These are phyloP conservation scores for Populus nigra DNA, from an alignment of 345 rosid species.

Conservation along the genomic window DNA sequence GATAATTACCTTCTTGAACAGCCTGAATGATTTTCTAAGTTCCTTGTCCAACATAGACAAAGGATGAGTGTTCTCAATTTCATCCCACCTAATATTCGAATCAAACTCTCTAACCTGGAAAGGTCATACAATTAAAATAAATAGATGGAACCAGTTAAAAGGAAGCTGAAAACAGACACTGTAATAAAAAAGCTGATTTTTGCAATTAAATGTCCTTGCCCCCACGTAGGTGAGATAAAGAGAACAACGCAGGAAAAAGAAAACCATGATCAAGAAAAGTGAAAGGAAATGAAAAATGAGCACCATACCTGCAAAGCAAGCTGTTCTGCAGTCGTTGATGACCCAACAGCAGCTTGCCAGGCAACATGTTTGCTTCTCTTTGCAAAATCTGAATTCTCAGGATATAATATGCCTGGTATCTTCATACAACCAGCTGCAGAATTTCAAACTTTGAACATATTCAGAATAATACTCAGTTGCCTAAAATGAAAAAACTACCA, in stretches of 20 bases:
- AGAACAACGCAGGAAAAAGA: not conserved
- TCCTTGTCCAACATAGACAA: slow-evolving; percentile 63
- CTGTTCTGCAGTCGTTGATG: slow-evolving; percentile 73
- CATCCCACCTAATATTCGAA: slow-evolving; percentile 82
- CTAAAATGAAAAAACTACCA: slow-evolving; percentile 17
- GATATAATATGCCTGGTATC: slow-evolving; percentile 74
- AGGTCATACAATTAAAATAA: slow-evolving; percentile 17
- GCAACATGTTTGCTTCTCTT: slow-evolving; percentile 75
- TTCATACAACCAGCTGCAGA: slow-evolving; percentile 74
- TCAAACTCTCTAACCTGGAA: slow-evolving; percentile 87
- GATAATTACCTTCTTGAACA: slow-evolving; percentile 77
- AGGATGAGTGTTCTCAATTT: slow-evolving; percentile 64
- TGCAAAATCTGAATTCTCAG: slow-evolving; percentile 79
- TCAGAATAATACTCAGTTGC: slow-evolving; percentile 36
- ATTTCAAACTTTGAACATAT: slow-evolving; percentile 40
- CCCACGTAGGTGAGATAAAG: not conserved
- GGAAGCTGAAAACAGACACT: not conserved
- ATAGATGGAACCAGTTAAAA: not conserved
- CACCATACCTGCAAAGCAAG: slow-evolving; percentile 74
- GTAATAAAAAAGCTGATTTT: not conserved
- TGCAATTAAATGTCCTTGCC: not conserved
- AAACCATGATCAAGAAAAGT: not conserved
- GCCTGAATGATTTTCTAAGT: slow-evolving; percentile 65
- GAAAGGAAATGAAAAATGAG: not conserved
- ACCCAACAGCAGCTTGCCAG: slow-evolving; percentile 94